Base-by-base conservation (phyloP, 2,329 filamentous ascomycete species). In the Thelonectria blattea region DNA sequence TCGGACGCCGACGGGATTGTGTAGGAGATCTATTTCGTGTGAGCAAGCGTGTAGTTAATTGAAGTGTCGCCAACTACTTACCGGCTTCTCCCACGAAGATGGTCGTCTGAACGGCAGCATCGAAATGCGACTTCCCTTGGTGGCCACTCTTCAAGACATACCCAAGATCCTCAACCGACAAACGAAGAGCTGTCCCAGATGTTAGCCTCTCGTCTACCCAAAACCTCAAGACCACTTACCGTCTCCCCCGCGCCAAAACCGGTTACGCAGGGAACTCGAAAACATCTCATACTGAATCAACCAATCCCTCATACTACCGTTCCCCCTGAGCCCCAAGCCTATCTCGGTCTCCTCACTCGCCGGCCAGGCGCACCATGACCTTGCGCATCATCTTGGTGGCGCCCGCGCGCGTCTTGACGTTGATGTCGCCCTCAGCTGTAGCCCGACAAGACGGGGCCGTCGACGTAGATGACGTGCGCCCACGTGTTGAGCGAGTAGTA, bases 401-500 rank as follows among this genome's bases (percentile, higher is more conserved):
- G 2, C 4, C 18, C 27, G 51, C 45, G 6, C 34, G 47, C 1
- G 46, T 47, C 15, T 27, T 14, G 43, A 56, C 5, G 9, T 20
- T 14, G 11, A 51, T 22, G 27, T 20, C 53, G 9, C 62, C 62
- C n/a, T 5, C 6, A 52, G 32, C 45, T 62, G 56, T 56, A 64
- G 24, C 59, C 59, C 1, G 56, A 20, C 2, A 37, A 32, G 10
- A 60, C 15, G 3, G 56, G 60, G 0, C 49, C 24, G 24, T 60
- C 62, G 14, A 64, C 39, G 39, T 62, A 62, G 10, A 64, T 43
- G 18, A 62, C 6, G 27, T 57, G 18, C 2, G 62, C 56, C 48
- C 54, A 52, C 4, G 41, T 51, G 46, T 60, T 56, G 34, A 64
- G 42, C 12, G 48, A 49, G 14, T 32, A 57, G 5, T 24, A 22